Evolutionary conservation across 2,329 filamentous ascomycete genomes (phyloP).

Genomic region (Rhinocladiella mackenziei): DNA sequence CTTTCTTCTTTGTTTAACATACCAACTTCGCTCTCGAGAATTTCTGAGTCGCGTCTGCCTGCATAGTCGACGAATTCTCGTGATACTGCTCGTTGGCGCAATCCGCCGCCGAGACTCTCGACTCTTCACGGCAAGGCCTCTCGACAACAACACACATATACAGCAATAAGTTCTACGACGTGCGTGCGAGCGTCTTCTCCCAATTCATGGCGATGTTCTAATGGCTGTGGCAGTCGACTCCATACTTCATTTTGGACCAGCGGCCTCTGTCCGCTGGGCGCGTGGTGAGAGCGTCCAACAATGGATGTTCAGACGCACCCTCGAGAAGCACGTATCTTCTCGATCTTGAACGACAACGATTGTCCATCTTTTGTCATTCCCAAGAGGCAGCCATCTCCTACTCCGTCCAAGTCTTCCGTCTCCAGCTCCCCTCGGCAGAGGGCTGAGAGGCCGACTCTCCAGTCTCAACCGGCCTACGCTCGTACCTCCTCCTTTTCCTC

Average conservation of each 20-base stretch:
- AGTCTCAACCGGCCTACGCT: slow-evolving; percentile 22
- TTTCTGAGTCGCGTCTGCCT: too few relatives aligned
- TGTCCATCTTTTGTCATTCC: slow-evolving; percentile 45
- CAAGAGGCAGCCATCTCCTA: slow-evolving; percentile 28
- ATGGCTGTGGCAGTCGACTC: too few relatives aligned
- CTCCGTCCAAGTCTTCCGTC: slow-evolving; percentile 13
- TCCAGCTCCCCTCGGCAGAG: slow-evolving; percentile 19
- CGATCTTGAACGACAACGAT: slow-evolving; percentile 47
- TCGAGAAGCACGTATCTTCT: slow-evolving; percentile 33
- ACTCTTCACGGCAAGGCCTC: too few relatives aligned
- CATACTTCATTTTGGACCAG: slow-evolving; percentile 23
- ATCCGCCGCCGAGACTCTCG: too few relatives aligned
- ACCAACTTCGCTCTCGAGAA: too few relatives aligned
- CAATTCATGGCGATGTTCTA: too few relatives aligned
- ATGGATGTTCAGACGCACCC: slow-evolving; percentile 31
- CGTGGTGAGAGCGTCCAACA: slow-evolving; percentile 25
- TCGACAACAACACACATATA: too few relatives aligned
- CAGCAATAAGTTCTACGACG: too few relatives aligned
- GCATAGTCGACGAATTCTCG: too few relatives aligned
- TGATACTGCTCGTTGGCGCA: too few relatives aligned
- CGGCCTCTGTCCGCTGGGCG: slow-evolving; percentile 26
- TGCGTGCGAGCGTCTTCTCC: too few relatives aligned
- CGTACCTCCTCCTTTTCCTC: slow-evolving; percentile 28
- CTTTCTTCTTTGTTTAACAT: too few relatives aligned
- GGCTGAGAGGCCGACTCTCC: slow-evolving; percentile 23